Base-by-base conservation (phyloP, 106 monocot genomes). In the Amphibolis antarctica region DNA sequence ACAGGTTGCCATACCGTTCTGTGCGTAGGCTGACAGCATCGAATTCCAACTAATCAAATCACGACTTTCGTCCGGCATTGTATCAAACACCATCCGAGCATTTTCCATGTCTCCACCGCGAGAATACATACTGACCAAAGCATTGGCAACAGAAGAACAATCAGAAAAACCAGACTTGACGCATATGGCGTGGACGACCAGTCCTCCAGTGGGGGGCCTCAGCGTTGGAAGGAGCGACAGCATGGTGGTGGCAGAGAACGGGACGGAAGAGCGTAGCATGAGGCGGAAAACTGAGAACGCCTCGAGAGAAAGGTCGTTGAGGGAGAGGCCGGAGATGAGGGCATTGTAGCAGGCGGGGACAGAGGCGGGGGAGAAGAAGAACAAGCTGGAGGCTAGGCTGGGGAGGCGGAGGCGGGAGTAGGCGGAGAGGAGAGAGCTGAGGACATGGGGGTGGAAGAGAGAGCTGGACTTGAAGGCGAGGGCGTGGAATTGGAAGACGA, bases 41-140 rank as follows among this genome's bases (percentile, higher is more conserved):
- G 85, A 75, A 43, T 90, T 90, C 77, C 85, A 90, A 1, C 75
- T 68, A 26, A 85, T 55, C n/a, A 90, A 26, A 15, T 79, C 79
- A 42, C 67, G 74, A 4, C 15, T 17, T 0, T 43, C 54, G 0
- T 31, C 5, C 12, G 56, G 57, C 75, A 89, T 72, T 46, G 59
- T 71, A 12, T 90, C 83, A 42, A 90, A 90, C 28, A 85, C 43
- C 14, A 60, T 58, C 12, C 80, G 67, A 15, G 90, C 90, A 0
- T 30, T 2, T 6, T 53, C 64, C 1, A 78, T 49, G 1, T 60
- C 82, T 23, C 85, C 80, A 20, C 58, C 29, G 1, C 67, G 69
- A 0, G 78, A 50, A 55, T 90, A 90, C 22, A 68, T 30, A 5
- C 74, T 74, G 21, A 85, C 23, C 20, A 90, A 22, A 21, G 80